A percentile compares a stretch with the other conserved stretches of the same genome.
phyloP scores from a whole-genome alignment of 495 filamentous ascomycete species.

The Ramalina intermedia region DNA sequence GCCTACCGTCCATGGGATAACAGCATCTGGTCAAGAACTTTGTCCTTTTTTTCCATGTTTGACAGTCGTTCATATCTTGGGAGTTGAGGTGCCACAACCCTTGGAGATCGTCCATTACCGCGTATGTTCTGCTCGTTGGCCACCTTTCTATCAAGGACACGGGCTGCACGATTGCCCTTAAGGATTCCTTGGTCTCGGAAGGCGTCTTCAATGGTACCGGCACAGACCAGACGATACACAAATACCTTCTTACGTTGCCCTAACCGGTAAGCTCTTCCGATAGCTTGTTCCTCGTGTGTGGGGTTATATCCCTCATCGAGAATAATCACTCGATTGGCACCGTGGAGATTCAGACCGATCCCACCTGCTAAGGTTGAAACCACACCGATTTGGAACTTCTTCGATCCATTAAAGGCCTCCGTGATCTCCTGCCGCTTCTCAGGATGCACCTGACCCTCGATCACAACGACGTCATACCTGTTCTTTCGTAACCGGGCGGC shows the following conservation, averaged over 20 bases:
- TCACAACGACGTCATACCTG: constrained; percentile 28
- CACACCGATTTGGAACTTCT: constrained; percentile 42
- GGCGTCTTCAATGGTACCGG: constrained; percentile 64
- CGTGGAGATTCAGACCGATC: constrained; percentile 65
- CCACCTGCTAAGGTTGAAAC: constrained; percentile 78
- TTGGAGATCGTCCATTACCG: no score
- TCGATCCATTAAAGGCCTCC: constrained; percentile 48
- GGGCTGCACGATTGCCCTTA: constrained; percentile 63
- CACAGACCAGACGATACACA: constrained; percentile 72
- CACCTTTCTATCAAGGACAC: constrained; percentile 76
- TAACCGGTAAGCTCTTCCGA: constrained; percentile 76
- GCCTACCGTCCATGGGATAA: constrained; percentile 12
- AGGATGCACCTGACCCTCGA: constrained; percentile 50
- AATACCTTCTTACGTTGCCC: constrained; percentile 73
- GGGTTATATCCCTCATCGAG: constrained; percentile 79
- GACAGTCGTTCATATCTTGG: constrained; percentile 38
- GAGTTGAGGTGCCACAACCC: constrained; percentile 36
- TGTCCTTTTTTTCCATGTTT: constrained; percentile 45
- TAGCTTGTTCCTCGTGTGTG: constrained; percentile 69
- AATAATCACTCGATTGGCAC: constrained; percentile 79
- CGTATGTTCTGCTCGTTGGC: constrained; percentile 36
- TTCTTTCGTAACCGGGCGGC: constrained; percentile 34
- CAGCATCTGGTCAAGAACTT: constrained; percentile 57
- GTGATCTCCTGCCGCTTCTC: constrained; percentile 40
- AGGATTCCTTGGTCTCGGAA: constrained; percentile 59